A percentile compares a stretch with the other conserved stretches of the same genome.
Conservation (phyloP, 129 eudicot genomes). For the Arctium minus region DNA sequence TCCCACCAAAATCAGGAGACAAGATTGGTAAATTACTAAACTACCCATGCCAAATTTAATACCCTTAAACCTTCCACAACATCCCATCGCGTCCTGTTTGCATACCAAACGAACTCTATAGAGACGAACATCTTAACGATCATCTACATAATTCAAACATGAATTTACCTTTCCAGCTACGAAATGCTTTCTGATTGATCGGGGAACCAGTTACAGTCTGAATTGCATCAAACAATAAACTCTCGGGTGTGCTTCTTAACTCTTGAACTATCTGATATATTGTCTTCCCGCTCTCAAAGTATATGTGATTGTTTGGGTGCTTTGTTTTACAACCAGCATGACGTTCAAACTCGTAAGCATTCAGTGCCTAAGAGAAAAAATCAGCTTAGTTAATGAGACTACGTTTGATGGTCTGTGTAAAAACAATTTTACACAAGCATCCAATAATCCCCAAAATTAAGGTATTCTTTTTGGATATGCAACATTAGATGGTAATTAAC, state of each 20-base stretch:
- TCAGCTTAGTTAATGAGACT: neutral
- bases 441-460: neutral
- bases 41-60: neutral
- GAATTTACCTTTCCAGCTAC: slow-evolving; percentile 75
- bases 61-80: neutral
- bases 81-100: neutral
- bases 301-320: slow-evolving; percentile 90
- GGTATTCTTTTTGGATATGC: neutral
- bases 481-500: neutral
- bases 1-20: neutral
- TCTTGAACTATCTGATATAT: slow-evolving; percentile 86
- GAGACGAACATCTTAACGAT: neutral
- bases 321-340: slow-evolving; percentile 90
- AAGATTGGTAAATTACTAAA: neutral
- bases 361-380: slow-evolving; percentile 38
- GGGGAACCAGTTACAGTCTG: slow-evolving; percentile 74
- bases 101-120: neutral
- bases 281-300: slow-evolving; percentile 76
- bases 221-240: slow-evolving; percentile 63
- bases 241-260: slow-evolving; percentile 64
- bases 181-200: slow-evolving; percentile 80
- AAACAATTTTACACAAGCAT: neutral
- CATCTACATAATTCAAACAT: neutral
- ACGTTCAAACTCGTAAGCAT: slow-evolving; percentile 81
- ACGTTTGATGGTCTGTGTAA: neutral